Base-by-base conservation (phyloP, 306 rosid species). In the Sindora glabra region DNA sequence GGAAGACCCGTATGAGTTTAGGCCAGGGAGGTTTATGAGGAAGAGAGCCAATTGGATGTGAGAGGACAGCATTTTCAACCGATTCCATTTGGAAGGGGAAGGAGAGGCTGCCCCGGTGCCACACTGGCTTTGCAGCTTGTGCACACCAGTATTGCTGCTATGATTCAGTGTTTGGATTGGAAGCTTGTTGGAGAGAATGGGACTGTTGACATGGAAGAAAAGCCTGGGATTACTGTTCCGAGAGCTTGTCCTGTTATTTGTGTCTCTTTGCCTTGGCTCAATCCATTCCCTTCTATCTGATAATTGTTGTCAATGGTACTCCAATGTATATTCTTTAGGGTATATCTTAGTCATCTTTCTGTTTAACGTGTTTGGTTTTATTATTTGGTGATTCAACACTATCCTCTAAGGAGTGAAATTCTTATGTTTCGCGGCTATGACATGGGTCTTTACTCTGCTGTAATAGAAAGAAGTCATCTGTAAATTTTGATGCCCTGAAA, bases 101-200 rank as follows among this genome's bases (percentile, higher is more conserved):
- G 80, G 71, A 79, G 81, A 64, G 67, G 66, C 2, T 79, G 81
- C 17, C 85, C 85, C 18, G 85, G 76, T 19, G 65, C 73, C 6
- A 27, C 85, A 16, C 71, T 79, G 16, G 85, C 78, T 9, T n/a
- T 79, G 46, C 70, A 59, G 13, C 33, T 79, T 38, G 74, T 79
- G 24, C 81, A 75, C 6, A 72, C 81, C 15, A 59, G 48, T 3
- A 49, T 79, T 2, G 85, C 67, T 16, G 71, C 64, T 15, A 62
- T 79, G 78, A 33, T 79, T 71, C 85, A 79, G 27, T 79, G 81
- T 70, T 79, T 79, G 53, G 81, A 75, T 2, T 79, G 78, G 81
- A 64, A 72, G 51, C 71, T 68, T 33, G 22, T 21, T 12, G 39
- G 50, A 14, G 50, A 8, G 1, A 16, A 39, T 38, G 69, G 44